Percentiles rank a stretch among this genome's conserved stretches.
Evolutionary conservation across 441 rosid genomes (phyloP).

Genomic region (Hura crepitans): DNA sequence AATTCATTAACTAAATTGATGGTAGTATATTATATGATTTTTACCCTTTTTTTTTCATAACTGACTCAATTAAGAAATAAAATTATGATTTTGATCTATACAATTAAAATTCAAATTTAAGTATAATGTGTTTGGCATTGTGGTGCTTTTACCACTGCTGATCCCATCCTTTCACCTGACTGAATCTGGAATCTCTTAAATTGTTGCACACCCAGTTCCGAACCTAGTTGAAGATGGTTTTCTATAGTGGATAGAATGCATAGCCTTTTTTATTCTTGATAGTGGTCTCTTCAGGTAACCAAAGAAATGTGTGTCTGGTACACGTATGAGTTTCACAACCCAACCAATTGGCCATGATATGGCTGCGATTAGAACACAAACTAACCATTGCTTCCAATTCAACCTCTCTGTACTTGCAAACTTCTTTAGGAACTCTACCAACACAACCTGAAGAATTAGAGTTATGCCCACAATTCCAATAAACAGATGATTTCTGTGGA

Average conservation of each 20-base stretch:
- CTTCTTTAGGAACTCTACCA: conserved; percentile 67
- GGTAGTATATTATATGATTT: too few species aligned
- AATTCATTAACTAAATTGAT: too few species aligned
- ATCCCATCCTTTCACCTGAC: not conserved
- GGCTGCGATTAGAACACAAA: conserved; percentile 47
- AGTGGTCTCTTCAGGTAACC: conserved; percentile 34
- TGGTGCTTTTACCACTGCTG: too few species aligned
- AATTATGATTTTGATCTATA: too few species aligned
- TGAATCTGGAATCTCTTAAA: not conserved
- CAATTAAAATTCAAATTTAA: too few species aligned
- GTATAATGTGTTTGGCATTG: too few species aligned
- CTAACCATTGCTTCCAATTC: conserved; percentile 50
- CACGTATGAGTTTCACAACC: conserved; percentile 56
- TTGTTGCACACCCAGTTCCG: conserved; percentile 11
- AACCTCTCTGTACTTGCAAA: conserved; percentile 59
- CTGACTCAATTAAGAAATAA: too few species aligned
- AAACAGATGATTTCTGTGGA: conserved; percentile 50
- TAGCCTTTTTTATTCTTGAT: conserved; percentile 20
- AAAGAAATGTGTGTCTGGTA: conserved; percentile 42
- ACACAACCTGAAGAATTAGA: conserved; percentile 57
- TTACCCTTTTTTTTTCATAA: too few species aligned
- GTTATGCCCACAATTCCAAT: conserved; percentile 57
- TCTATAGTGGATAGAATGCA: conserved; percentile 20
- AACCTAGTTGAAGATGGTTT: conserved; percentile 20
- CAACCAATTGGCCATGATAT: conserved; percentile 65